A percentile compares a stretch with the other conserved stretches of the same genome.
Conservation (phyloP, 2,329 filamentous ascomycete species). For the Aspergillus chevalieri region DNA sequence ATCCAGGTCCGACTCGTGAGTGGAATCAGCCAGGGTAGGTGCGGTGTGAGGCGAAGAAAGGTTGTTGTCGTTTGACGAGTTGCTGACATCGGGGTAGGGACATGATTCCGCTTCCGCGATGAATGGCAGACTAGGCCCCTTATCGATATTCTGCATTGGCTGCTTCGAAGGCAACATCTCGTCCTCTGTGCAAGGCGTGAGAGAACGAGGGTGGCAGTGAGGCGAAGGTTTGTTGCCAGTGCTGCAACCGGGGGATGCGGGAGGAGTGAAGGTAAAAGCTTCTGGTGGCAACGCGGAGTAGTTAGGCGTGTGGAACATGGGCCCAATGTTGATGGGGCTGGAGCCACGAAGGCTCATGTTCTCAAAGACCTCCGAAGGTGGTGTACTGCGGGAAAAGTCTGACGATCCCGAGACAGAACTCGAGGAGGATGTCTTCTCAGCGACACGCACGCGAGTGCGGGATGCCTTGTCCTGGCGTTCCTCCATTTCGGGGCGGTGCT, state of each 20-base stretch:
- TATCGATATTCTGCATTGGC: conserved; percentile 23
- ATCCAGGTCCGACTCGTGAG: conserved; percentile 33
- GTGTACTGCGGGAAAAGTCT: conserved; percentile 38
- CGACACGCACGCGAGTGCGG: conserved; percentile 43
- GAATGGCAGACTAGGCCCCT: conserved; percentile 24
- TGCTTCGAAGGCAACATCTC: conserved; percentile 30
- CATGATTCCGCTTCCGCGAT: conserved; percentile 22
- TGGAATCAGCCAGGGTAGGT: conserved; percentile 29
- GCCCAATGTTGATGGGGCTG: conserved; percentile 26
- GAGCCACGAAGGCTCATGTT: conserved; percentile 33
- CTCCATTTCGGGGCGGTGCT: conserved; percentile 55
- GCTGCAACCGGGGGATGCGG: conserved; percentile 40
- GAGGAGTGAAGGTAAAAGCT: conserved; percentile 43
- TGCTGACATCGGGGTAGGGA: conserved; percentile 24
- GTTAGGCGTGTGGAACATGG: conserved; percentile 24
- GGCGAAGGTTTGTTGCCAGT: conserved; percentile 35
- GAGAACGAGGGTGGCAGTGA: conserved; percentile 26
- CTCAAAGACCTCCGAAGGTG: conserved; percentile 37
- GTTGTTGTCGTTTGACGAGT: conserved; percentile 24
- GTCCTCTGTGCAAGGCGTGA: conserved; percentile 35
- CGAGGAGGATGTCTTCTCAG: conserved; percentile 27
- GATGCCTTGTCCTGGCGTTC: conserved; percentile 52
- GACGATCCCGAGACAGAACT: conserved; percentile 32
- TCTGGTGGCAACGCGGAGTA: conserved; percentile 31
- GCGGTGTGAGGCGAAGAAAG: conserved; percentile 33